Percentiles rank a stretch among this genome's conserved stretches.
Evolutionary conservation across 225 moss, liverwort and hornwort species (phyloP).

Genomic region (Pseudisothecium myosuroides): DNA sequence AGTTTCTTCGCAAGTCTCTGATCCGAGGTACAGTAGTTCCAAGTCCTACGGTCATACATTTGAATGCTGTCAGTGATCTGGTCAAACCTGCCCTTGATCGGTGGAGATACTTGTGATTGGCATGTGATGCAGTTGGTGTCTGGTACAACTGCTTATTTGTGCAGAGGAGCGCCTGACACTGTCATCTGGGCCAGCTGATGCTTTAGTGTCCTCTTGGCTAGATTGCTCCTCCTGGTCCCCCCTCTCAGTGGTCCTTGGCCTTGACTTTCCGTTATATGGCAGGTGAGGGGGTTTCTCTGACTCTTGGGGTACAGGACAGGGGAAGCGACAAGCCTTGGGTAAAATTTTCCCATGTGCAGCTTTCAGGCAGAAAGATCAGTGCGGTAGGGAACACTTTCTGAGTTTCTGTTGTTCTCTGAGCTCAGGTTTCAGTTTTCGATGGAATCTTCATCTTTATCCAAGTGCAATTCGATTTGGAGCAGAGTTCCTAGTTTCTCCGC

Average conservation of each 20-base stretch:
- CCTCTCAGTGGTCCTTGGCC: background rate
- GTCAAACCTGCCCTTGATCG: conserved; percentile 9
- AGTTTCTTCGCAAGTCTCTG: background rate
- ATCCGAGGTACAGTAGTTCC: background rate
- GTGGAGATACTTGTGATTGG: conserved; percentile 12
- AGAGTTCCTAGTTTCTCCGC: background rate
- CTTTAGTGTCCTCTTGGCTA: background rate
- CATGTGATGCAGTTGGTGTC: conserved; percentile 17
- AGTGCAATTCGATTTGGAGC: background rate
- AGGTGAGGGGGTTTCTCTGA: background rate
- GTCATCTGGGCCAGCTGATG: conserved; percentile 4
- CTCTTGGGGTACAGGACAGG: background rate
- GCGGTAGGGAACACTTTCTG: background rate
- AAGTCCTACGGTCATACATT: background rate
- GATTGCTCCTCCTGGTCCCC: background rate
- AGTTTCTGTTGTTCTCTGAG: background rate
- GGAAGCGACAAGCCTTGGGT: background rate
- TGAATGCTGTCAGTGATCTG: background rate
- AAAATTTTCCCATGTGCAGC: background rate
- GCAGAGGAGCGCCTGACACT: conserved; percentile 1
- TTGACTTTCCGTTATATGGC: conserved; percentile 14
- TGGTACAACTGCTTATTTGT: background rate
- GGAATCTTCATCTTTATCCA: background rate
- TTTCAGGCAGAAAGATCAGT: background rate
- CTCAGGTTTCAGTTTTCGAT: background rate